Base-by-base conservation (phyloP, 441 rosid species). In the Breynia disticha region DNA sequence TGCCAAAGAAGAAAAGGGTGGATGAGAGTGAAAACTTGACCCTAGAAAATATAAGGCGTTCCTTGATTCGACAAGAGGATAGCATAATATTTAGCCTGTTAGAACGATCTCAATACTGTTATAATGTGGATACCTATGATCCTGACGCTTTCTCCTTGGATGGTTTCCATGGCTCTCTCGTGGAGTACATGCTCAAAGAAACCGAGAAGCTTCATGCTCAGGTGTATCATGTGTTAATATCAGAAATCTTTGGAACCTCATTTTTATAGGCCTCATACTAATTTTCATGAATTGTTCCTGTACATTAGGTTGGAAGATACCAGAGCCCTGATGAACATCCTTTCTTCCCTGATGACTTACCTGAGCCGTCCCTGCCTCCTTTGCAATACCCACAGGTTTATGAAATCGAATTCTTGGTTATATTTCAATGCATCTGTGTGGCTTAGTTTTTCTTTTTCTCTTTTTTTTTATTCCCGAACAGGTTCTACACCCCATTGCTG, bases 281-380 rank as follows among this genome's bases (percentile, higher is more conserved):
- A 17, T 53, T 59, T 55, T 58, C 32, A 19, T 45, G 24, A 19
- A 41, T 62, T 68, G 44, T 19, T 37, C 52, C 60, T 59, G 22
- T 44, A 18, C 16, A 46, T 68, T 73, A 88, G 98, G 80, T 81
- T 49, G 97, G 97, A 54, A 78, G 95, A 57, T 90, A 82, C 72
- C 72, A 81, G 67, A 87, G 97, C 73, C 97, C 97, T 35, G 97
- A 90, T 70, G 95, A 90, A 65, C 89, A 82, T 69, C 91, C 97
- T 2, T 87, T 87, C 81, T 87, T 82, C 81, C 87, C 84, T 1
- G 72, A 78, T 46, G 76, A 77, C 62, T 53, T 90, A 50, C 95
- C 95, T 1, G 79, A 76, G 69, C 80, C 95, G 15, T n/a, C 76
- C 64, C 71, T 90, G 69, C 95, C 97, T 19, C 95, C 97, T 56